Percentiles rank a stretch among this genome's conserved stretches.
These are phyloP conservation scores for Orbilia brochopaga DNA, from an alignment of 2,329 filamentous ascomycete genomes.

Conservation along the genomic window DNA sequence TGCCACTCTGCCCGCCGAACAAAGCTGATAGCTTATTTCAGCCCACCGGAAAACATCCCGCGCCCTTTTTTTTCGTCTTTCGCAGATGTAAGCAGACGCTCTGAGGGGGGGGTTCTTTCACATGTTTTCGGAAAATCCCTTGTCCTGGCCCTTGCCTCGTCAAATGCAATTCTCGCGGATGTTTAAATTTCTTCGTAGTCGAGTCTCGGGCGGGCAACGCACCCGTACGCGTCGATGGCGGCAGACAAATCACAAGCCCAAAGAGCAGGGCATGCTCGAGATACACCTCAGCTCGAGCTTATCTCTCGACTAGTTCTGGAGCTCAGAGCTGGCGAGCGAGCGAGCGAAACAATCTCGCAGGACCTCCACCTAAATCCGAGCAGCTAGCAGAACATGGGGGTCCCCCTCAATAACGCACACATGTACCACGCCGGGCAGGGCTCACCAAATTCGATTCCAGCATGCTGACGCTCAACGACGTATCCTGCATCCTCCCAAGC, in stretches of 20 bases:
- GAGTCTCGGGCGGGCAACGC: not conserved
- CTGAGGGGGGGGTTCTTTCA: conserved; percentile 10
- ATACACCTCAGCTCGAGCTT: too few species aligned
- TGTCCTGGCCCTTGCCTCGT: conserved; percentile 19
- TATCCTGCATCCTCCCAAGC: conserved; percentile 30
- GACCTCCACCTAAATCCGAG: too few species aligned
- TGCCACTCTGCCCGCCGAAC: conserved; percentile 20
- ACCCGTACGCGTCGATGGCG: not conserved
- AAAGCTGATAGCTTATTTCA: conserved; percentile 44
- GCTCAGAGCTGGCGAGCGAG: too few species aligned
- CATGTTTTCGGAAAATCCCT: conserved; percentile 46
- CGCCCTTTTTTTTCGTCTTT: conserved; percentile 13
- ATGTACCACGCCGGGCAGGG: not conserved
- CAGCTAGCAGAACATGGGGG: not conserved
- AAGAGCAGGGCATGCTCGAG: too few species aligned
- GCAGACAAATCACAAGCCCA: too few species aligned
- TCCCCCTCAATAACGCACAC: conserved; percentile 18
- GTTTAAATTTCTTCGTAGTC: too few species aligned
- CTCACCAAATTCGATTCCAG: not conserved
- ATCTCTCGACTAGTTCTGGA: too few species aligned
- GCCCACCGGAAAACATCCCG: conserved; percentile 35
- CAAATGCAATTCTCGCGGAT: not conserved
- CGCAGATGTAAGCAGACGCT: conserved; percentile 1
- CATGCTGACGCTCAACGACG: conserved; percentile 12
- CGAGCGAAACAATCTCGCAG: too few species aligned